A percentile compares a stretch with the other conserved stretches of the same genome.
Conservation (phyloP, 371 early-diverging fungal species). For the Haplosporangium sp. region DNA sequence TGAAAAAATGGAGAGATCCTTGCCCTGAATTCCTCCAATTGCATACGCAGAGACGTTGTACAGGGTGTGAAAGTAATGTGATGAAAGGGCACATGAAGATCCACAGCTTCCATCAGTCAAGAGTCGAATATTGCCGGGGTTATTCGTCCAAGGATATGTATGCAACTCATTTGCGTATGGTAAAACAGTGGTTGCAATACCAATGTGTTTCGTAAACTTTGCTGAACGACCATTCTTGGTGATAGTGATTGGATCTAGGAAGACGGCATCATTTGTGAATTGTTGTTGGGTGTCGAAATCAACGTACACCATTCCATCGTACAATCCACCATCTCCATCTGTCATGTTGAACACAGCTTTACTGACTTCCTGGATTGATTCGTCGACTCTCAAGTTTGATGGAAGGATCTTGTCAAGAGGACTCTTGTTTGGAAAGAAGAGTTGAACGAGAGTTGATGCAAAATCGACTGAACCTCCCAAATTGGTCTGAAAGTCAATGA, state of each 20-base stretch:
- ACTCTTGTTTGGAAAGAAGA: conserved; percentile 27
- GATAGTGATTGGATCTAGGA: neutral
- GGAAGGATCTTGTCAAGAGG: conserved; percentile 8
- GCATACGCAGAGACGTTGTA: conserved; percentile 21
- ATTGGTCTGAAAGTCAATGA: conserved; percentile 33
- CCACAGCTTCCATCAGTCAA: conserved; percentile 44
- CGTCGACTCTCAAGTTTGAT: conserved; percentile 18
- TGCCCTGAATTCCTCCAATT: conserved; percentile 19
- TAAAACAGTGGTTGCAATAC: neutral
- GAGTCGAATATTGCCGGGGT: conserved; percentile 26
- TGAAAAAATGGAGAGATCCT: conserved; percentile 34
- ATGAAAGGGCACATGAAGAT: conserved; percentile 30
- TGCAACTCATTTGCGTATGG: neutral
- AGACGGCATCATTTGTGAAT: conserved; percentile 18
- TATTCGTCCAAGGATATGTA: conserved; percentile 29
- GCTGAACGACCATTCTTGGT: conserved; percentile 14
- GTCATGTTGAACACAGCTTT: neutral
- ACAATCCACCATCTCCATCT: neutral
- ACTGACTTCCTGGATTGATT: conserved; percentile 13
- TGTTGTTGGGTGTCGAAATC: neutral
- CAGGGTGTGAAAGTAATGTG: conserved; percentile 4
- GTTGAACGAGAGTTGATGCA: conserved; percentile 16
- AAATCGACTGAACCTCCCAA: conserved; percentile 27
- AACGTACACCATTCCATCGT: conserved; percentile 4
- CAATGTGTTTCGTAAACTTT: conserved; percentile 7